A percentile compares a stretch with the other conserved stretches of the same genome.
These are phyloP conservation scores for Botrytis pseudocinerea DNA, from an alignment of 2,329 filamentous ascomycete genomes.

Conservation along the genomic window DNA sequence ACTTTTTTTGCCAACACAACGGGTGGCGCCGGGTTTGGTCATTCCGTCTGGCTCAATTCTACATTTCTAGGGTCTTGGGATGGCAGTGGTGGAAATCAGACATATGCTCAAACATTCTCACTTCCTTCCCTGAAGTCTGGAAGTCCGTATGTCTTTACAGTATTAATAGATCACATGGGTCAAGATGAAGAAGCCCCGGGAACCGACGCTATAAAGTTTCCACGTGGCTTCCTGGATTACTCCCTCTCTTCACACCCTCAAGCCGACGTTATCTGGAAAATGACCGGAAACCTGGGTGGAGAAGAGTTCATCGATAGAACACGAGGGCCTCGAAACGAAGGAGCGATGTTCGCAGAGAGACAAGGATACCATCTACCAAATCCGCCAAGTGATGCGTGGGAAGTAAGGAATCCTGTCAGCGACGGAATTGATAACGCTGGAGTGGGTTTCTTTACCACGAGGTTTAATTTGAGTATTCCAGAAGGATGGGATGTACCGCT, in stretches of 20 bases:
- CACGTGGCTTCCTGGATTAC: constrained; percentile 63
- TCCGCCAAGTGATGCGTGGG: constrained; percentile 49
- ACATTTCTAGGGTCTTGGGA: constrained; percentile 61
- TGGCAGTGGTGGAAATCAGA: constrained; percentile 49
- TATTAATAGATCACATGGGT: constrained; percentile 71
- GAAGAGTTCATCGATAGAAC: constrained; percentile 60
- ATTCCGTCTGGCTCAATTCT: constrained; percentile 63
- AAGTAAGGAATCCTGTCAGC: constrained; percentile 44
- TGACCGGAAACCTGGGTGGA: constrained; percentile 68
- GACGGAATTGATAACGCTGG: constrained; percentile 50
- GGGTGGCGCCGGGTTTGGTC: constrained; percentile 66
- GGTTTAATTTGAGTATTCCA: constrained; percentile 56
- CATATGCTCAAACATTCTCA: constrained; percentile 58
- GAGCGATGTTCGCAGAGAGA: constrained; percentile 62
- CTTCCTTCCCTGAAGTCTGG: constrained; percentile 65
- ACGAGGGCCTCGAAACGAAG: constrained; percentile 67
- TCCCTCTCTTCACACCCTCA: constrained; percentile 49
- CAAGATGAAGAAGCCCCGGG: constrained; percentile 64
- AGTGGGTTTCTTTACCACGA: constrained; percentile 59
- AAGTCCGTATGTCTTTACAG: constrained; percentile 57
- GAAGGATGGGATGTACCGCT: constrained; percentile 61
- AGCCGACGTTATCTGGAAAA: constrained; percentile 59
- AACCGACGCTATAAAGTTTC: constrained; percentile 60
- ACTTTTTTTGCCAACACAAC: constrained; percentile 55
- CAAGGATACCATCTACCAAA: constrained; percentile 62